Evolutionary conservation across 768 basidiomycete species (phyloP), one percentile per base, ranked within the genome.

Genomic region (Calocybe indica): DNA sequence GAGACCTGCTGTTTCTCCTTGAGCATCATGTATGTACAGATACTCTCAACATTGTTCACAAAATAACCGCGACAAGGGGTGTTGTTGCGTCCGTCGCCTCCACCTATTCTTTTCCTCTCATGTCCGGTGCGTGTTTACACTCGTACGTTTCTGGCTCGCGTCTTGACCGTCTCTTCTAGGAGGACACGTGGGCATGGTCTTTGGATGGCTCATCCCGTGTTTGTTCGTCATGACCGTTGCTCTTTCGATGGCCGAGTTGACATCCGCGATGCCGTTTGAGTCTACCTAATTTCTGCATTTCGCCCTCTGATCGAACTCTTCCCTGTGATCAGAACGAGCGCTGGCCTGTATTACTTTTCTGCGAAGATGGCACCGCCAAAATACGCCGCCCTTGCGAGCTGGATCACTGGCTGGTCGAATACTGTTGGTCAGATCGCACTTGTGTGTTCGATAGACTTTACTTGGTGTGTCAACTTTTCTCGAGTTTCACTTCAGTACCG

Each of bases 301-400:
- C 11, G 31, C 2, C 3, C 14, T 45, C 10, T 22, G 11, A 44
- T n/a, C 34, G 6, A 33, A 11, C 43, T 34, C 37, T 41, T 40
- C 35, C 11, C 37, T 45, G 22, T 13, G 34, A 28, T 9, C 45
- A 88, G 85, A 45, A 88, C 86, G 15, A 88, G 85, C 52, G 85
- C 86, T 6, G 86, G 85, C 0, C 67, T 88, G 12, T 88, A 88
- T 60, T 88, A 87, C 61, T 88, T 87, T 62, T 83, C 85, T 2
- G 82, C 85, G 0, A 87, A 83, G 58, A 62, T 88, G 38, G 85
- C 86, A 2, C 82, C 83, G 1, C 72, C 73, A 5, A 70, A 74
- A 55, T 78, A 79, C 47, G 72, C 81, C 2, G 72, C 83, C 6
- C 63, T 88, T 44, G 79, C 82, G 1, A 80, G 82, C 52, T 82